Percentiles rank a stretch among this genome's conserved stretches.
Evolutionary conservation across 202 grass and related monocot genomes (phyloP).

Genomic region (Zoysia matrella): DNA sequence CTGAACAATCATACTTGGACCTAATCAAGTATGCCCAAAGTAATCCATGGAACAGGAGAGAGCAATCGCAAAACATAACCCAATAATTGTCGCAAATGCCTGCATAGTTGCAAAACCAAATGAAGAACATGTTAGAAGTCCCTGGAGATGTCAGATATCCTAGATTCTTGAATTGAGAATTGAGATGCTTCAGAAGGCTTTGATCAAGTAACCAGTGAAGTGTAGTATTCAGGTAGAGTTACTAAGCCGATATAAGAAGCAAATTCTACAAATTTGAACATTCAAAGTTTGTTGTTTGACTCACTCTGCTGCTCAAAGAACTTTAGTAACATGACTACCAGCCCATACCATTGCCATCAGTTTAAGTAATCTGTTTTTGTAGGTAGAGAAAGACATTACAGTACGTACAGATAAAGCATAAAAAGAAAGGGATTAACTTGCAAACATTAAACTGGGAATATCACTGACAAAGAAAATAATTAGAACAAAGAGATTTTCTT

Average conservation of each 20-base stretch:
- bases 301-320: constrained; percentile 81
- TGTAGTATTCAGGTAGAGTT: background rate
- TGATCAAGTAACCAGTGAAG: background rate
- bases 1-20: too few relatives aligned
- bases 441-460: constrained; percentile 24
- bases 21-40: constrained; percentile 65
- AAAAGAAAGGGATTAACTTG: background rate
- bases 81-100: constrained; percentile 74
- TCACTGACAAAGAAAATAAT: too few relatives aligned
- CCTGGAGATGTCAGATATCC: background rate
- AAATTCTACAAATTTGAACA: background rate
- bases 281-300: constrained; percentile 17
- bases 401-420: background rate
- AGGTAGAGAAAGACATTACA: constrained; percentile 30
- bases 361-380: constrained; percentile 74
- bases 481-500: too few relatives aligned
- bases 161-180: constrained; percentile 3
- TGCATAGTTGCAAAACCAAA: constrained; percentile 41
- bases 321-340: constrained; percentile 93
- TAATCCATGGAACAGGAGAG: constrained; percentile 70
- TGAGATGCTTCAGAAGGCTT: constrained; percentile 9
- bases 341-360: constrained; percentile 92
- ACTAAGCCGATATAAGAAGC: background rate
- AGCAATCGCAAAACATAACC: constrained; percentile 71
- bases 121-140: background rate